Evolutionary conservation across 352 stramenopile genomes (phyloP), one percentile per base, ranked within the genome.

Genomic region (Phytophthora agathidicida): DNA sequence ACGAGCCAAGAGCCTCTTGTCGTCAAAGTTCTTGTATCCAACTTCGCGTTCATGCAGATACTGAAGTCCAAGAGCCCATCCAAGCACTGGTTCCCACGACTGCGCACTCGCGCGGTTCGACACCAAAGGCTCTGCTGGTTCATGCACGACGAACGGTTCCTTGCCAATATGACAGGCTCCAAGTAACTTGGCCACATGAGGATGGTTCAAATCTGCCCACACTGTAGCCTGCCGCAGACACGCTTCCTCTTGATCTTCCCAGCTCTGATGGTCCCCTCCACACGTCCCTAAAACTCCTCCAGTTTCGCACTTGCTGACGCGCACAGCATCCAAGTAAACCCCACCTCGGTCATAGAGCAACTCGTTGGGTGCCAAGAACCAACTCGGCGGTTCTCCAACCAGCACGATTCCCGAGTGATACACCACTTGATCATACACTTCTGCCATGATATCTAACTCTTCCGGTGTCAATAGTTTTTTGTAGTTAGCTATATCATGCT

Each of bases 41-140:
- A 71, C 56, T 35, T 67, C 63, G 8, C 57, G 56, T 46, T 75
- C 66, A 7, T 75, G 66, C 2, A 75, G 31, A n/a, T 65, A 75
- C 20, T 62, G 66, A n/a, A 75, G 20, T 3, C 37, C 55, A 39
- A 71, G 43, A 3, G 66, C 66, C 55, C 52, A 70, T 10, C 59
- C 66, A 13, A 62, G 63, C 28, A 75, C 16, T 16, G 44, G 55
- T 17, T 67, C 36, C 55, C 60, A 71, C 16, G 56, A 64, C 20
- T 64, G 44, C 14, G 48, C 57, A 16, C 31, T 67, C 30, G 43
- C 33, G 23, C 57, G 36, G 38, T 63, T 60, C 13, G 44, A 44
- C 11, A 38, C 14, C 9, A 74, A 35, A 48, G 48, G 27, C 20
- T 60, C 47, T 5, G 49, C 60, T 0, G 38, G 35, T 26, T 75